phyloP scores from a whole-genome alignment of 257 asterid species.

The Nicotiana otophora region DNA sequence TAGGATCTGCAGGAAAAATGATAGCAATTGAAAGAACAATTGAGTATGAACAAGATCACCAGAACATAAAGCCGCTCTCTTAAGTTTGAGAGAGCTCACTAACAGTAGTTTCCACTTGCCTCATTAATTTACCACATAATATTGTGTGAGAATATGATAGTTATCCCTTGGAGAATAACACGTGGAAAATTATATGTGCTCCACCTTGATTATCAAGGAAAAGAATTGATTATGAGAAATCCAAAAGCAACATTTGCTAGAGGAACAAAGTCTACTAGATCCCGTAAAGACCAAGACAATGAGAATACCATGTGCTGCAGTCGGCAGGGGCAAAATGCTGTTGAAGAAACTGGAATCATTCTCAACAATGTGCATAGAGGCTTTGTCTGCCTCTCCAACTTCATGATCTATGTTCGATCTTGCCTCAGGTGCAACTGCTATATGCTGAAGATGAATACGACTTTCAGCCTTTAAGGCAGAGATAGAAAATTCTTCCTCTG shows the following conservation, averaged over 20 bases:
- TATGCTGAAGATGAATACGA: slow-evolving; percentile 36
- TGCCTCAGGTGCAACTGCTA: slow-evolving; percentile 30
- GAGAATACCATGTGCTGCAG: slow-evolving; percentile 55
- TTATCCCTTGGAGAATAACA: background rate
- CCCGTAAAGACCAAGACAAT: slow-evolving; percentile 21
- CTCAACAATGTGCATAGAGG: slow-evolving; percentile 27
- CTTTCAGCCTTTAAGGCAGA: slow-evolving; percentile 39
- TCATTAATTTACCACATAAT: background rate
- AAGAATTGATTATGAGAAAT: background rate
- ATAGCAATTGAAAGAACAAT: slow-evolving; percentile 29
- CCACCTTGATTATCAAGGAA: slow-evolving; percentile 8
- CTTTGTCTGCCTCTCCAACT: slow-evolving; percentile 36
- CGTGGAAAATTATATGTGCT: background rate
- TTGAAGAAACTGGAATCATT: slow-evolving; percentile 35
- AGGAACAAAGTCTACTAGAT: slow-evolving; percentile 15
- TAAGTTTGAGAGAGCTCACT: background rate
- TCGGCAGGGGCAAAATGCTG: slow-evolving; percentile 36
- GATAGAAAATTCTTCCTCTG: slow-evolving; percentile 32
- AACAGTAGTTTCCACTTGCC: background rate
- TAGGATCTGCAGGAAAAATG: slow-evolving; percentile 47
- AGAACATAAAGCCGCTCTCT: background rate
- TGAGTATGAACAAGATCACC: background rate
- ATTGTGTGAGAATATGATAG: background rate
- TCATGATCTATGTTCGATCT: slow-evolving; percentile 28
- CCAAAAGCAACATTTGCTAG: slow-evolving; percentile 13